Evolutionary conservation across 2,329 filamentous ascomycete genomes (phyloP), one percentile per base, ranked within the genome.

Genomic region (Leptographium galeiforme): DNA sequence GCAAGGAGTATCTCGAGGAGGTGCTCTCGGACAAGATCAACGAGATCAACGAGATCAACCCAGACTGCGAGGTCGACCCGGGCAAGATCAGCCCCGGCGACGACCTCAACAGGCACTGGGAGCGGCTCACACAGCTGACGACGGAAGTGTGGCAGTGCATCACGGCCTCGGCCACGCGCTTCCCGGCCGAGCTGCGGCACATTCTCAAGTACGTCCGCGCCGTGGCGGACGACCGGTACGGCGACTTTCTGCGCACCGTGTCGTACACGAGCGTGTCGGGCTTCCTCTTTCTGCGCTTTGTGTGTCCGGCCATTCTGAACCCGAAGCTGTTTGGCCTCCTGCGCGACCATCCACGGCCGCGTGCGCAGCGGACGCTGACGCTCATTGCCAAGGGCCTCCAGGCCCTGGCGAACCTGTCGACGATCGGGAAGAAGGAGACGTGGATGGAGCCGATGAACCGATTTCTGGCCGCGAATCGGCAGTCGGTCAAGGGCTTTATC

Each of bases 381-480:
- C 76, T 97, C 50, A 90, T 97, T 56, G 89, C 91, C 30, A 97
- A 97, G 68, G 88, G 87, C 1, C 72, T 97, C 10, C 90, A 96
- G 68, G 90, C 89, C 16, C 75, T 97, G 55, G 89, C 89, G 18
- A 96, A 96, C 65, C 77, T 96, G 68, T 87, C 88, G 2, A 89
- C 82, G 0, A 96, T 96, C 64, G 91, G 91, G 43, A 90, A 87
- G 63, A 95, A 95, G 65, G 91, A 97, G 67, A 82, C 85, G n/a
- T 97, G 89, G 89, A 96, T 97, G 90, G 90, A 95, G 69, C 89
- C 89, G 0, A 97, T 97, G 91, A 97, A 96, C 64, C 79, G 79
- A 45, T 96, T 96, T 61, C 72, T 97, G 40, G 77, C 75, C 10
- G 74, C 80, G 1, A 84, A 95, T 62, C 81, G 89, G 19, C 77